These are phyloP conservation scores for Alternaria novae-zelandiae DNA, from an alignment of 2,329 filamentous ascomycete genomes.

Conservation along the genomic window DNA sequence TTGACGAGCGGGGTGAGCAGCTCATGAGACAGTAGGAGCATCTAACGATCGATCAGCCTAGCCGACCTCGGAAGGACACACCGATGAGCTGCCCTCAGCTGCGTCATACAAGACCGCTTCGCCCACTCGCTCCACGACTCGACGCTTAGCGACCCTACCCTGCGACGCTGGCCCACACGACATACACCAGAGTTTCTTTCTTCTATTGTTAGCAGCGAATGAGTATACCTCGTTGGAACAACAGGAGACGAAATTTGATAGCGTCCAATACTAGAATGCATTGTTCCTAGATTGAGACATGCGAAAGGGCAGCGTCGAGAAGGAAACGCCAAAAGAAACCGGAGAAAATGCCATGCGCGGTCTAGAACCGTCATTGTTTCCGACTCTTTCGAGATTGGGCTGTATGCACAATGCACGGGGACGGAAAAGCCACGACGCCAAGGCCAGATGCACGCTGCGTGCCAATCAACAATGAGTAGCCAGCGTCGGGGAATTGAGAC, in stretches of 20 bases:
- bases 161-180: background rate
- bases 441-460: slow-evolving; percentile 13
- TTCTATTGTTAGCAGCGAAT: slow-evolving; percentile 2
- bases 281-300: background rate
- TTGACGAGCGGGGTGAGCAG: background rate
- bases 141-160: background rate
- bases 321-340: background rate
- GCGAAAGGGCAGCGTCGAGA: slow-evolving; percentile 1
- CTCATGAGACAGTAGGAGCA: background rate
- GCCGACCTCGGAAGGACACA: background rate
- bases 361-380: slow-evolving; percentile 5
- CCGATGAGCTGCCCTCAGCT: background rate
- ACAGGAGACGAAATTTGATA: background rate
- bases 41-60: background rate
- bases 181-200: background rate
- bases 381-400: slow-evolving; percentile 15
- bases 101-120: slow-evolving; percentile 2
- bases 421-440: slow-evolving; percentile 18
- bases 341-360: slow-evolving; percentile 6
- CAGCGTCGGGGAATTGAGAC: slow-evolving; percentile 9
- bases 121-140: background rate
- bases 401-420: slow-evolving; percentile 13
- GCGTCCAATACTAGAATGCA: background rate
- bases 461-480: slow-evolving; percentile 13
- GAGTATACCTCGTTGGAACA: background rate